These are phyloP conservation scores for Grosmannia clavigera DNA, from an alignment of 2,329 filamentous ascomycete genomes.

Conservation along the genomic window DNA sequence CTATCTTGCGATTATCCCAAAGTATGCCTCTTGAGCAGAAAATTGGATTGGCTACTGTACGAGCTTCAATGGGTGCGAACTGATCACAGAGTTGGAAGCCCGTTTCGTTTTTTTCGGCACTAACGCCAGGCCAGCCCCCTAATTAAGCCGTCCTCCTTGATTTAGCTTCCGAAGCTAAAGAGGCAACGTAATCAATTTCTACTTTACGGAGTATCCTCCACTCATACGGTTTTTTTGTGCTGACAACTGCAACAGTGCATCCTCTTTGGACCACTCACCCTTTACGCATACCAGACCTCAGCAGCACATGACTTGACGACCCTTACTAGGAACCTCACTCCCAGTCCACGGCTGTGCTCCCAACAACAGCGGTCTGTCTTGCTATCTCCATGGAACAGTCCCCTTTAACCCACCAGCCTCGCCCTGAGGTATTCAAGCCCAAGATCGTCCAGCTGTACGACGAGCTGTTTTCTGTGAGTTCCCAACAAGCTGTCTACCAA, in stretches of 20 bases:
- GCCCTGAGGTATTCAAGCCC: constrained; percentile 82
- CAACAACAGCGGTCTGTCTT: background rate
- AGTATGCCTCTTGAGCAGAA: no score
- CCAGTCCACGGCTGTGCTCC: background rate
- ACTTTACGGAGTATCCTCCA: background rate
- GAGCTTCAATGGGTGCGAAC: background rate
- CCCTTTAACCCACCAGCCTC: constrained; percentile 82
- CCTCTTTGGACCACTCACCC: background rate
- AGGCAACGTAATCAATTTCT: background rate
- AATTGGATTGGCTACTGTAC: background rate
- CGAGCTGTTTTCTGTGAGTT: constrained; percentile 46
- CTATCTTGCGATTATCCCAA: background rate
- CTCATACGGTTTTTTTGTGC: background rate
- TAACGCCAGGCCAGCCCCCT: background rate
- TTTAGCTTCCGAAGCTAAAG: background rate
- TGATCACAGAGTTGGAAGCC: background rate
- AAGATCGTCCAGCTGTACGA: constrained; percentile 91
- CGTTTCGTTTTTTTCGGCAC: background rate
- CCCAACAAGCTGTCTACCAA: background rate
- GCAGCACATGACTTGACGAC: background rate
- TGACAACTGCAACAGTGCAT: background rate
- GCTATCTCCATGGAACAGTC: constrained; percentile 40
- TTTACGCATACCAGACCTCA: background rate
- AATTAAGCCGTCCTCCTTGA: background rate
- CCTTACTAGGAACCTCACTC: background rate